Conservation (phyloP, 495 filamentous ascomycete species). For the Podospora didyma region DNA sequence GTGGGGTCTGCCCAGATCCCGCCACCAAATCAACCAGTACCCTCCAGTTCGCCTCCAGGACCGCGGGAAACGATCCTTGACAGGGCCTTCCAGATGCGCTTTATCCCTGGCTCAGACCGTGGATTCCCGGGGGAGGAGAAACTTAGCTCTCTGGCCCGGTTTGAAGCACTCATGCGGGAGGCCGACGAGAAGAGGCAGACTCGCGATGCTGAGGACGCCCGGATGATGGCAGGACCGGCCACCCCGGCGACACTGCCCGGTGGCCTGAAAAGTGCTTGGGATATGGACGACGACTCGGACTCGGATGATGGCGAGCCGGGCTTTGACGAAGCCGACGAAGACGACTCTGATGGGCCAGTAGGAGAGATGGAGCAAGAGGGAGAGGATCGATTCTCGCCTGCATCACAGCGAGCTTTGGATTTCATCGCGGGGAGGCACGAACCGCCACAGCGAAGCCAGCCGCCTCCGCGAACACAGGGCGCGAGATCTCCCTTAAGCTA, state of each 20-base stretch:
- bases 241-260: constrained; percentile 7
- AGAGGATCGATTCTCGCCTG: constrained; percentile 26
- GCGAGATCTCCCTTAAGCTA: constrained; percentile 20
- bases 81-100: constrained; percentile 54
- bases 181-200: constrained; percentile 42
- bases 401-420: constrained; percentile 42
- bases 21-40: constrained; percentile 25
- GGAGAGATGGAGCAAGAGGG: constrained; percentile 28
- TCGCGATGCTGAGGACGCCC: constrained; percentile 25
- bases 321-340: constrained; percentile 36
- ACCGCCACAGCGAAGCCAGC: constrained; percentile 7
- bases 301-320: constrained; percentile 25
- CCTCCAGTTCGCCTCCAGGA: constrained; percentile 37
- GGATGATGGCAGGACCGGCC: constrained; percentile 11
- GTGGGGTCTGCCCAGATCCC: constrained; percentile 37
- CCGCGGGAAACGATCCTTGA: constrained; percentile 57
- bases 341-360: constrained; percentile 36
- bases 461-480: constrained; percentile 11
- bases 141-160: constrained; percentile 52
- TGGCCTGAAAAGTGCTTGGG: constrained; percentile 42
- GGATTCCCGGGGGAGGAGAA: constrained; percentile 49
- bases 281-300: constrained; percentile 37
- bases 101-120: constrained; percentile 47
- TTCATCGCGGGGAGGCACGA: constrained; percentile 44
- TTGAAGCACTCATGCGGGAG: constrained; percentile 56